Base-by-base conservation (phyloP, 495 filamentous ascomycete species). In the Trichodelitschia bisporula region DNA sequence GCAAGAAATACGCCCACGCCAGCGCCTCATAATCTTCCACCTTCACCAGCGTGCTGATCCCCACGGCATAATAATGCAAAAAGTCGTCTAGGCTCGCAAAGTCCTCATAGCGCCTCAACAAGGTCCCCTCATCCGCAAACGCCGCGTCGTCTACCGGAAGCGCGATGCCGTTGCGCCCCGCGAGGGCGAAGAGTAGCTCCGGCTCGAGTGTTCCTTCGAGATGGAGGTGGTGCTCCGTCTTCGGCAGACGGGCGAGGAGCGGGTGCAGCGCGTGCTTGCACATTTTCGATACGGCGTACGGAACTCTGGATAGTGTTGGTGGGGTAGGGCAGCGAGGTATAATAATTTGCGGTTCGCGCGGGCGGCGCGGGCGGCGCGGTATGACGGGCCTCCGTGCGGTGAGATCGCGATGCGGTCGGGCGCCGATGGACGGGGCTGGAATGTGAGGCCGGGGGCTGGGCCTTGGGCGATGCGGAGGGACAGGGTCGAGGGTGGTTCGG, bases 201-300 rank as follows among this genome's bases (percentile, higher is more conserved):
- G 73, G 70, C 15, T 63, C 62, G 15, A 82, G 56, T 12, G 69
- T 66, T 29, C 75, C 75, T 44, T 77, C 73, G 3, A 80, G 56
- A 40, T 80, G 76, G 31, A 80, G 61, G 45, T 86, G 75, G 44
- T 79, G 76, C 39, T 82, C 77, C 49, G 63, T 72, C 57, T 77
- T 82, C 23, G 76, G 76, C 16, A 82, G 62, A 15, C 58, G 57
- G 21, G 54, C 47, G 19, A 84, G 63, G 42, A 77, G 67, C 19
- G 53, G 38, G 46, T 77, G 73, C 23, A 62, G 42, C n/a, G 47
- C 28, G 9, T 52, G 47, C 36, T 58, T 51, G 45, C 62, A 67
- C 64, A 69, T 69, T 5, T 15, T 41, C 23, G 28, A 28, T n/a
- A n/a, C n/a, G n/a, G n/a, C n/a, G n/a, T 35, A 34, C 13, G 10